A percentile compares a stretch with the other conserved stretches of the same genome.
Conservation (phyloP, 2,329 filamentous ascomycete genomes). For the Xylaria polymorpha region DNA sequence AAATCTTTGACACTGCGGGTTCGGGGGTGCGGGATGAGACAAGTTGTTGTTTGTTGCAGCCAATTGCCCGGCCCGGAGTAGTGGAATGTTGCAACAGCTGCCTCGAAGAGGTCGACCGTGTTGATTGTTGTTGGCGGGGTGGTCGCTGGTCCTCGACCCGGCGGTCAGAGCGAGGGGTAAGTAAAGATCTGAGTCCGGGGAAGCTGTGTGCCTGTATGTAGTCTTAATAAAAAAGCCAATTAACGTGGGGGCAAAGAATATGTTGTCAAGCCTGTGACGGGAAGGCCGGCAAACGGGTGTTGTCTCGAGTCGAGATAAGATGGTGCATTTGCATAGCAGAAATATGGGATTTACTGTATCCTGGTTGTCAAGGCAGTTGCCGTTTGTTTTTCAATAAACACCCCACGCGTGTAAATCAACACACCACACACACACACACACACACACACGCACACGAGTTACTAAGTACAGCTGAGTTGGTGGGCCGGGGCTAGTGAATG, state of each 20-base stretch:
- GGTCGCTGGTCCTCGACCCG: slow-evolving; percentile 22
- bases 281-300: slow-evolving; percentile 25
- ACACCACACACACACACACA: background rate
- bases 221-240: slow-evolving; percentile 17
- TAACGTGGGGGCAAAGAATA: slow-evolving; percentile 21
- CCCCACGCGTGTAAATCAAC: slow-evolving; percentile 32
- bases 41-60: background rate
- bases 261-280: slow-evolving; percentile 9
- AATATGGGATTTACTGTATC: background rate
- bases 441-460: background rate
- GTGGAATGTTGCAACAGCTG: background rate
- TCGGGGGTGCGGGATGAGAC: background rate
- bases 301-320: slow-evolving; percentile 24
- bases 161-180: slow-evolving; percentile 28
- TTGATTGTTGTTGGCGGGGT: slow-evolving; percentile 31
- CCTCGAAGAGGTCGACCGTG: background rate
- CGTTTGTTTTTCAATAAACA: slow-evolving; percentile 42
- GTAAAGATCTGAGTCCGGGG: slow-evolving; percentile 7
- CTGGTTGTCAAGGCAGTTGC: slow-evolving; percentile 34
- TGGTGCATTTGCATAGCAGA: slow-evolving; percentile 12
- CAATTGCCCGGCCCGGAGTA: background rate
- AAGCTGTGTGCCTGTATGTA: slow-evolving; percentile 16
- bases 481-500: background rate
- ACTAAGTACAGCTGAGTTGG: background rate
- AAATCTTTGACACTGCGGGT: slow-evolving; percentile 17